Conservation (phyloP, 495 filamentous ascomycete genomes). For the Haplographium delicatum region DNA sequence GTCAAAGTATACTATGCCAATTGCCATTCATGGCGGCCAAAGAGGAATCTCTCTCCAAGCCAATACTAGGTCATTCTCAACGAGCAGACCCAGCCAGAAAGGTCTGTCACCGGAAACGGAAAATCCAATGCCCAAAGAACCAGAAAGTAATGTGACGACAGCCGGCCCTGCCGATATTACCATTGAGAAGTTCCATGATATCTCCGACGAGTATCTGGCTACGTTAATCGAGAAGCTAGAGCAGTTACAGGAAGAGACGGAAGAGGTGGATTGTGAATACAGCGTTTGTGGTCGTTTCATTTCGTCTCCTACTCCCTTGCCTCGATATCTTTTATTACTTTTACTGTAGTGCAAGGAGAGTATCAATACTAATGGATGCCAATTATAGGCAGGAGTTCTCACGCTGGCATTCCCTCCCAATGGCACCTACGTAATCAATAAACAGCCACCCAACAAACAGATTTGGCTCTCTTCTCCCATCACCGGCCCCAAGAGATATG, state of each 20-base stretch:
- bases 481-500: conserved; percentile 88
- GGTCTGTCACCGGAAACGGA: conserved; percentile 28
- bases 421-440: conserved; percentile 91
- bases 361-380: conserved; percentile 11
- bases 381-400: conserved; percentile 70
- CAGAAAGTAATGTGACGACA: conserved; percentile 5
- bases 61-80: conserved; percentile 10
- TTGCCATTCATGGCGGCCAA: neutral
- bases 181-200: conserved; percentile 36
- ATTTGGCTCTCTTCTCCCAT: conserved; percentile 94
- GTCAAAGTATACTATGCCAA: neutral
- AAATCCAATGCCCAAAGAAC: conserved; percentile 18
- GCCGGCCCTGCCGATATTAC: conserved; percentile 17
- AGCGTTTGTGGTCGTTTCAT: conserved; percentile 34
- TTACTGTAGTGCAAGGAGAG: too few species aligned
- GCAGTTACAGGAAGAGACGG: conserved; percentile 53
- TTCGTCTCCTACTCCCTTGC: too few species aligned
- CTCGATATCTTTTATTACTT: too few species aligned
- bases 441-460: conserved; percentile 95
- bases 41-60: neutral
- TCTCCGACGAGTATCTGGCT: conserved; percentile 49
- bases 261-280: conserved; percentile 63
- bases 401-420: conserved; percentile 56
- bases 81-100: conserved; percentile 14
- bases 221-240: conserved; percentile 61